Percentiles rank a stretch among this genome's conserved stretches.
Conservation (phyloP, 306 rosid genomes). For the Ormosia semicastrata region DNA sequence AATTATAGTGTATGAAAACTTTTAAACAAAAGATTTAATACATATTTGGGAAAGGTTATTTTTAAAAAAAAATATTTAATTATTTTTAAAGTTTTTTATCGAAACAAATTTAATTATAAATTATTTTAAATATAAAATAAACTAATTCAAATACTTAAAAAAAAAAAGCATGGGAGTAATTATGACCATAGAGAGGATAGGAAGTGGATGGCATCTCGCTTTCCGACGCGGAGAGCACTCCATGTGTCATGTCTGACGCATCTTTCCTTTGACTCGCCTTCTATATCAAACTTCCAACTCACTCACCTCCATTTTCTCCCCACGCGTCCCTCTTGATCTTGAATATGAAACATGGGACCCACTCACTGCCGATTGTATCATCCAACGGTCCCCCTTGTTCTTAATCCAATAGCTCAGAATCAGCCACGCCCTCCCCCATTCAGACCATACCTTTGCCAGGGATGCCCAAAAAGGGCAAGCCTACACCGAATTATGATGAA, state of each 20-base stretch:
- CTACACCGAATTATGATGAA: too few relatives aligned
- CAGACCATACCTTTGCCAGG: background rate
- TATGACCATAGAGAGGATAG: background rate
- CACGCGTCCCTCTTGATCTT: background rate
- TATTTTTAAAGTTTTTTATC: too few relatives aligned
- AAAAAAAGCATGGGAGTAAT: background rate
- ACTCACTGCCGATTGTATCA: background rate
- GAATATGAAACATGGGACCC: background rate
- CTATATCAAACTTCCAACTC: conserved; percentile 21
- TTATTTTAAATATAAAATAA: too few relatives aligned
- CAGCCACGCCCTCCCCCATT: background rate
- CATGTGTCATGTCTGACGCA: conserved; percentile 13
- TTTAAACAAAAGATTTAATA: too few relatives aligned
- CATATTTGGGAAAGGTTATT: too few relatives aligned
- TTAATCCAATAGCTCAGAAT: background rate
- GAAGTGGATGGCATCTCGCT: background rate
- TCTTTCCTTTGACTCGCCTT: background rate
- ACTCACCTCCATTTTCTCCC: background rate
- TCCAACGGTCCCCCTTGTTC: background rate
- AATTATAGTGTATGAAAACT: too few relatives aligned
- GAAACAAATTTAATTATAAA: too few relatives aligned
- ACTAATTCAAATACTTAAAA: too few relatives aligned
- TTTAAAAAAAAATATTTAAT: too few relatives aligned
- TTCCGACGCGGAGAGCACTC: background rate
- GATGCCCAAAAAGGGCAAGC: background rate